Conservation (phyloP, 2,329 filamentous ascomycete species). For the Cryphonectria parasitica region DNA sequence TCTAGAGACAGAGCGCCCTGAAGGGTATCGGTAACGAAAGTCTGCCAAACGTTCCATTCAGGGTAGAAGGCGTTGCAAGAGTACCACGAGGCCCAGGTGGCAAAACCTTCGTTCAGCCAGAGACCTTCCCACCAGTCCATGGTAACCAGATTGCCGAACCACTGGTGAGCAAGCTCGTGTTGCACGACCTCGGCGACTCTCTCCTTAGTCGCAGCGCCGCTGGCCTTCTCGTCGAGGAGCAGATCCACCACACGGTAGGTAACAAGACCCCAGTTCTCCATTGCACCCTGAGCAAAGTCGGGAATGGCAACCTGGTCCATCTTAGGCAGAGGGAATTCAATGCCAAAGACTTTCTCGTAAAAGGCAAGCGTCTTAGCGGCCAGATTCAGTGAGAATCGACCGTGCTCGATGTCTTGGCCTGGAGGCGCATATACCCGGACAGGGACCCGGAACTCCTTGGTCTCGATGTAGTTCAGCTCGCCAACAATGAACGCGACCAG, state of each 20-base stretch:
- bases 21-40: slow-evolving; percentile 90
- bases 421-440: slow-evolving; percentile 93
- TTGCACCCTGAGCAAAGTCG: slow-evolving; percentile 92
- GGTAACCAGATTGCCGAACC: slow-evolving; percentile 89
- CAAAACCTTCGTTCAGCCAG: slow-evolving; percentile 90
- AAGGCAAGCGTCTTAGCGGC: slow-evolving; percentile 89
- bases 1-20: slow-evolving; percentile 87
- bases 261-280: slow-evolving; percentile 98
- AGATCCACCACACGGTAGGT: slow-evolving; percentile 94
- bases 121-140: slow-evolving; percentile 95
- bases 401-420: slow-evolving; percentile 87
- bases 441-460: slow-evolving; percentile 86
- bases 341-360: slow-evolving; percentile 94
- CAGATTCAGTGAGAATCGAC: slow-evolving; percentile 86
- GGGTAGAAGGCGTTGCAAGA: slow-evolving; percentile 94
- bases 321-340: slow-evolving; percentile 84
- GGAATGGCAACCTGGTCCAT: slow-evolving; percentile 97
- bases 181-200: slow-evolving; percentile 94
- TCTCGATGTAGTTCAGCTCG: slow-evolving; percentile 92
- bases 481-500: slow-evolving; percentile 92
- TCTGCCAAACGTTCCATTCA: slow-evolving; percentile 98
- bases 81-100: slow-evolving; percentile 84
- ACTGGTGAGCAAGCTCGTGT: slow-evolving; percentile 93
- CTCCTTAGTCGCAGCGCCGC: slow-evolving; percentile 86
- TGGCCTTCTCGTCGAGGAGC: slow-evolving; percentile 88